Conservation (phyloP, 441 rosid genomes). For the Brassica balearica region DNA sequence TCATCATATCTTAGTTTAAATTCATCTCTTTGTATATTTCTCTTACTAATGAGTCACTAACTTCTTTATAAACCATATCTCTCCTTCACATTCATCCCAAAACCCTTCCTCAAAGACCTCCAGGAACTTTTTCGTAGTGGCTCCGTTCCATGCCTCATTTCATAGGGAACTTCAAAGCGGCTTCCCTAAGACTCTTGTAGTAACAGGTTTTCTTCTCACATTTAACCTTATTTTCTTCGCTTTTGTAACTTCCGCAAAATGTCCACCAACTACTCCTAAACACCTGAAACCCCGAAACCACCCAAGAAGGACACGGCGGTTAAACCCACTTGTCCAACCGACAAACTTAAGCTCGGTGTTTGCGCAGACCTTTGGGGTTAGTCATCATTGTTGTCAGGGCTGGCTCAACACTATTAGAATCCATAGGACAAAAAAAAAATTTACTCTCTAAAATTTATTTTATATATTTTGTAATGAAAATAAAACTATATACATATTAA, state of each 20-base stretch:
- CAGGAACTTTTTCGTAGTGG: no score
- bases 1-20: slow-evolving; percentile 14
- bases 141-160: no score
- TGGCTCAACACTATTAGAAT: no score
- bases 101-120: no score
- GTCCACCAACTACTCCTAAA: slow-evolving; percentile 43
- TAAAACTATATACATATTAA: no score
- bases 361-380: slow-evolving; percentile 53
- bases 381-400: slow-evolving; percentile 36
- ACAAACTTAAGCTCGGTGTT: slow-evolving; percentile 55
- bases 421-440: no score
- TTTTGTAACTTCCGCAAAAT: slow-evolving; percentile 48
- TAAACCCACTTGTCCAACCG: slow-evolving; percentile 50
- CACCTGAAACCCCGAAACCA: slow-evolving; percentile 23
- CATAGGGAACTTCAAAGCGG: slow-evolving; percentile 41
- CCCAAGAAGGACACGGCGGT: slow-evolving; percentile 43
- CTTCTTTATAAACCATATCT: slow-evolving; percentile 36
- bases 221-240: slow-evolving; percentile 55
- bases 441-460: no score
- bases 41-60: no score
- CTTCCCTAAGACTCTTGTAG: slow-evolving; percentile 46
- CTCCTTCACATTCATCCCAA: slow-evolving; percentile 14
- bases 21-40: background rate
- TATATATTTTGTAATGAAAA: no score
- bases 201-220: slow-evolving; percentile 48